Evolutionary conservation across 2,329 filamentous ascomycete genomes (phyloP), one percentile per base, ranked within the genome.

Genomic region (Paecilomyces variotii): DNA sequence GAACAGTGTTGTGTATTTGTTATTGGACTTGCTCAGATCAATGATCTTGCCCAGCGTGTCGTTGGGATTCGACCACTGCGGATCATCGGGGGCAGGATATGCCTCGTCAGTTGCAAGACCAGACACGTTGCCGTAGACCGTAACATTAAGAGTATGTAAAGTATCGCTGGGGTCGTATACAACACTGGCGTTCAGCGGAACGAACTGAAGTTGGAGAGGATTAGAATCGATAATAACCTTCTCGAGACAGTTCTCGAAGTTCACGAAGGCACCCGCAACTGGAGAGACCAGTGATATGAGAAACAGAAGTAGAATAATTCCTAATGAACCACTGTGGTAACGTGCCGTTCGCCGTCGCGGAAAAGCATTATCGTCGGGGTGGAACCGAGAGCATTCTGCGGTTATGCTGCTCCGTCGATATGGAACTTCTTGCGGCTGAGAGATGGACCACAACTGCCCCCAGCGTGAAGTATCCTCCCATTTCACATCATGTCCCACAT

Each of bases 61-160:
- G 35, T 81, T 82, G 0, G 79, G 69, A 68, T 94, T 79, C 2
- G 65, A 71, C 89, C 91, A 90, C 53, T 79, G 76, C 0, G 83
- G 73, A 68, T 84, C 82, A 65, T 81, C 73, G 19, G 81, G 74
- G 0, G 83, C 67, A 34, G 90, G 91, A 56, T 91, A 82, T 2
- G 74, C 60, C n/a, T 78, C 76, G 11, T 75, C 69, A 2, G 80
- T 79, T 52, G 82, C 80, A 55, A 87, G 84, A 53, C 94, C 94
- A 7, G 87, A 89, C 30, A 97, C 91, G 74, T 97, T 97, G 56
- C 92, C 93, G 78, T 91, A 97, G 53, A 96, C 83, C 1, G 86
- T 94, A 57, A 97, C 78, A 62, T 84, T 85, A 54, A 99, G 80
- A 49, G 81, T 84, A 69, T 92, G 85, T 55, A 77, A 80, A 3